These are phyloP conservation scores for Closterium sp. DNA, from an alignment of 139 green algal species.

Conservation along the genomic window DNA sequence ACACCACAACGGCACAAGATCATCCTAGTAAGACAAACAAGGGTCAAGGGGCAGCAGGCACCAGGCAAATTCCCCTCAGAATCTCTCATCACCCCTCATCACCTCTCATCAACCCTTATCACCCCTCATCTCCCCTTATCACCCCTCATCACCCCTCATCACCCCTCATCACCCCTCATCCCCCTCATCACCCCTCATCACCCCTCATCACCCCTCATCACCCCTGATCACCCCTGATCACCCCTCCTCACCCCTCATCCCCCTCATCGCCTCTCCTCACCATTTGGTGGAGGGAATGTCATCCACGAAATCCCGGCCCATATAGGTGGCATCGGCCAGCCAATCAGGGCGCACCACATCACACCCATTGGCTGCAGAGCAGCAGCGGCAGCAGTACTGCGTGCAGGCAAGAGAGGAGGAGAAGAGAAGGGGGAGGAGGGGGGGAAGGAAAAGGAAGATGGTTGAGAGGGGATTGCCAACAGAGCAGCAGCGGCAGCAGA, in stretches of 20 bases:
- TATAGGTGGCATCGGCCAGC: conserved; percentile 24
- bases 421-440: not conserved
- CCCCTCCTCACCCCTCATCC: not conserved
- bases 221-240: too few species aligned
- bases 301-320: conserved; percentile 9
- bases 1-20: too few species aligned
- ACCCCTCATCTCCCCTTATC: too few species aligned
- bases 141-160: not conserved
- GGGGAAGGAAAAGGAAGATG: not conserved
- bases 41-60: too few species aligned
- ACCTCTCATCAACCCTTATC: not conserved
- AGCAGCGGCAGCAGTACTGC: conserved; percentile 32
- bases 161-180: not conserved
- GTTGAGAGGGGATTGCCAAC: too few species aligned
- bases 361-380: conserved; percentile 9
- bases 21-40: too few species aligned
- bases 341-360: conserved; percentile 19
- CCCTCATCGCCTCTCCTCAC: not conserved
- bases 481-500: conserved; percentile 31
- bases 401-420: not conserved
- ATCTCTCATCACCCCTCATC: too few species aligned
- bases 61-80: too few species aligned
- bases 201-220: too few species aligned
- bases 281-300: conserved; percentile 19
- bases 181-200: too few species aligned